Base-by-base conservation (phyloP, 352 stramenopile genomes). In the Elongisporangium prolatum region DNA sequence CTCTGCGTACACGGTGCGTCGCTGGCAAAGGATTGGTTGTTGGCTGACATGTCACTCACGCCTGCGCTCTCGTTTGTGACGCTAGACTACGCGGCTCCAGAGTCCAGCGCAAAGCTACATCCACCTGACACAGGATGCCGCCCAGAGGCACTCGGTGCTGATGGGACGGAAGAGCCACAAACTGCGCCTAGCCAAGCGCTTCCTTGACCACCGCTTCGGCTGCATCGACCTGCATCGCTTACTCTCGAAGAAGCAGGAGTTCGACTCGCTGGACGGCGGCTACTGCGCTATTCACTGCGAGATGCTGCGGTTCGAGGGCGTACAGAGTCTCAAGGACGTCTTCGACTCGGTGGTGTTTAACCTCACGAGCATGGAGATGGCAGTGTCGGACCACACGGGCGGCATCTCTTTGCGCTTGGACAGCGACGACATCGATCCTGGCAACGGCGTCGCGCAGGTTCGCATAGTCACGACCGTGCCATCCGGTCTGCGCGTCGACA, bases 331-430 rank as follows among this genome's bases (percentile, higher is more conserved):
- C 13, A 60, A 65, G 48, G 57, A 71, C 14, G 71, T 80, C 40
- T 80, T 74, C 24, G 71, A 77, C 52, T 64, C 66, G 48, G 47
- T 77, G 38, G 56, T 67, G n/a, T 59, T 67, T 47, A 73, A 69
- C 34, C 58, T 77, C 52, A 67, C 61, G 21, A 77, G 75, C 47
- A 61, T 71, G 38, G 69, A 80, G 57, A 80, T 77, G 51, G 75
- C 56, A 25, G 68, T 77, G n/a, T 77, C 69, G 24, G 69, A 77
- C 47, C 71, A 69, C 21, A 21, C 71, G 20, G 69, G 69, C 16
- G 57, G 71, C 38, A 65, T 77, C 57, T 69, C 69, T 17, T 69
- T 77, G 38, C 69, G 69, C 5, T 17, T 44, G 2, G 34, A 44
- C 11, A 67, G 74, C 21, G 69, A 77, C 28, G 69, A 77, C 50